These are phyloP conservation scores for Dinochytrium kinnereticum DNA, from an alignment of 371 early-diverging fungal genomes.

Conservation along the genomic window DNA sequence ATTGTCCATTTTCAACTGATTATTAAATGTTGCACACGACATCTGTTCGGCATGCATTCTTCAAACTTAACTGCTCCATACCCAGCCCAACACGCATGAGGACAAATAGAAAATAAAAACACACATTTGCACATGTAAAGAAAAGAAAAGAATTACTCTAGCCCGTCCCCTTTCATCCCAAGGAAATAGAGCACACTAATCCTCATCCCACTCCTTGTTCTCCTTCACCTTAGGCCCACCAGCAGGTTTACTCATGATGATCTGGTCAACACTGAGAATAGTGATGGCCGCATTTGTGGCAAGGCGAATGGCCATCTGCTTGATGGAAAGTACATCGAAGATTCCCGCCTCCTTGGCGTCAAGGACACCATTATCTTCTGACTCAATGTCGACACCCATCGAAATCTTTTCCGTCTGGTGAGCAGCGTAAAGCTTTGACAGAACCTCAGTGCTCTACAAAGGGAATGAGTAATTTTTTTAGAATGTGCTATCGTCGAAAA, in stretches of 20 bases:
- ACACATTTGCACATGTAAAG: not conserved
- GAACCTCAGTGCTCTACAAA: constrained; percentile 76
- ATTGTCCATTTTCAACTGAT: constrained; percentile 11
- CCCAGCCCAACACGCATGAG: not conserved
- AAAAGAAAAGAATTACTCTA: not conserved
- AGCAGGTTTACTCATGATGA: constrained; percentile 98
- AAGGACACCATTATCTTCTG: constrained; percentile 73
- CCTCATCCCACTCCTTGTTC: constrained; percentile 90
- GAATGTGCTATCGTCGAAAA: too few relatives aligned
- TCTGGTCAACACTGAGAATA: constrained; percentile 94
- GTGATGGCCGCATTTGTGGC: constrained; percentile 95
- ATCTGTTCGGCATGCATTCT: not conserved
- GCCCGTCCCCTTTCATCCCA: not conserved
- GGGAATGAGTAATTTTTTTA: not conserved
- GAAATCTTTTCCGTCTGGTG: constrained; percentile 76
- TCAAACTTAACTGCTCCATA: not conserved
- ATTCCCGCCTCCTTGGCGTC: constrained; percentile 82
- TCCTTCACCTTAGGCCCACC: constrained; percentile 95
- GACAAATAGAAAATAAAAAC: not conserved
- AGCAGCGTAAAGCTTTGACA: constrained; percentile 92
- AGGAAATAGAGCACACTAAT: constrained; percentile 48
- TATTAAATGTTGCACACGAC: not conserved
- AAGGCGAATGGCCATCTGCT: constrained; percentile 85
- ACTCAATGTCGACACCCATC: constrained; percentile 83
- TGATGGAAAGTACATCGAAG: constrained; percentile 80